Evolutionary conservation across 2,329 filamentous ascomycete species (phyloP), one percentile per base, ranked within the genome.

Genomic region (Amauroascus verrucosus): DNA sequence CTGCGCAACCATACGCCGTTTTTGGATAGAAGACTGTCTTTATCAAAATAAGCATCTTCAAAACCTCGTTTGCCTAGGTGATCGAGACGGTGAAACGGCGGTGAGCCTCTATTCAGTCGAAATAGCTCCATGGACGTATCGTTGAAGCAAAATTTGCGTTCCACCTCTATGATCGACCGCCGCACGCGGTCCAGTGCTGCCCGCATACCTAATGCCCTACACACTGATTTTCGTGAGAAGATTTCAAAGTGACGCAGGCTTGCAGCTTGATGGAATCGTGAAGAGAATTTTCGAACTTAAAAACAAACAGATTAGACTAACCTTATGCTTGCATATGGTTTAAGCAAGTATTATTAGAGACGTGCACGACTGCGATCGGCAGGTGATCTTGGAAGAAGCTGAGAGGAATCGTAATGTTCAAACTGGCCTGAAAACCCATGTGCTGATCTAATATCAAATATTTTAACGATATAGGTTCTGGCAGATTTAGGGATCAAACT

Each of bases 41-140:
- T 56, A 41, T 66, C 62, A 56, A 59, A 67, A 56, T 67, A 66
- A 14, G 54, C 49, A 47, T 67, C 64, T 43, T 59, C 57, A 33
- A 65, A 59, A 26, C 20, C 48, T 24, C 45, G 51, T 20, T 49
- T 40, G 22, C 59, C 60, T 14, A 59, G 54, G 55, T 58, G 54
- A 8, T 51, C 33, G 18, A 61, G 40, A 24, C 41, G 51, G n/a
- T 20, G 33, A 47, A 63, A 63, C 28, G 56, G 49, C n/a, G 61
- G 60, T 18, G 48, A 47, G 9, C 60, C 57, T 30, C 51, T 55
- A 47, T 60, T 61, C 4, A 14, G 24, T 43, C 48, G 53, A 41
- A 62, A 57, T 6, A 35, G 47, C 18, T 56, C 47, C 16, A 48
- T 18, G 20, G 50, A 50, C 2, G 22, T 44, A n/a, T 53, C 57